These are phyloP conservation scores for Talaromyces funiculosus DNA, from an alignment of 2,329 filamentous ascomycete species.

Conservation along the genomic window DNA sequence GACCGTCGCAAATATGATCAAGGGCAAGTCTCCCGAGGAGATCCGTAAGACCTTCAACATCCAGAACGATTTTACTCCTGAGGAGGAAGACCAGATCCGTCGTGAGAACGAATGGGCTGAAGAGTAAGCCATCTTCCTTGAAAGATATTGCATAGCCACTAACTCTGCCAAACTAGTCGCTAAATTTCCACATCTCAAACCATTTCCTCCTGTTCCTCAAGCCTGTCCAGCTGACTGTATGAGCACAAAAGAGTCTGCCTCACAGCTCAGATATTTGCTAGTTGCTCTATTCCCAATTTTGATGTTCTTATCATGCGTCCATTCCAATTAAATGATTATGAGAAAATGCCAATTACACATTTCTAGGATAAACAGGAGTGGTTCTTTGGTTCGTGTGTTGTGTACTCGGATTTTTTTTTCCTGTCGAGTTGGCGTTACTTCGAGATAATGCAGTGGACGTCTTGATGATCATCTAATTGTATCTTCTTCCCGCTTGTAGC, in stretches of 20 bases:
- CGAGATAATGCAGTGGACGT: background rate
- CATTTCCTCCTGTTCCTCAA: background rate
- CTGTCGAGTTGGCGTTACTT: background rate
- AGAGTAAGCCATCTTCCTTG: conserved; percentile 49
- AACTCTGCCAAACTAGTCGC: conserved; percentile 4
- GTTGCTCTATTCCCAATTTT: background rate
- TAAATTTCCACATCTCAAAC: background rate
- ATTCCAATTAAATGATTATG: background rate
- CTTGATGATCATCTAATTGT: background rate
- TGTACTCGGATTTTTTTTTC: background rate
- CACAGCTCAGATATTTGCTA: background rate
- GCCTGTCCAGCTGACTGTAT: background rate
- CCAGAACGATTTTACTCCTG: conserved; percentile 96
- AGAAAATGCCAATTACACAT: background rate
- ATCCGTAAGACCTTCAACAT: conserved; percentile 99
- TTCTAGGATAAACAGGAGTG: background rate
- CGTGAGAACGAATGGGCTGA: conserved; percentile 90
- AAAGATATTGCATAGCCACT: conserved; percentile 6
- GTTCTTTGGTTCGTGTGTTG: background rate
- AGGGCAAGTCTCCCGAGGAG: conserved; percentile 98
- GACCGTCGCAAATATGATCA: conserved; percentile 99
- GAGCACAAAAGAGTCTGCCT: background rate
- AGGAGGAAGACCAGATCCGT: conserved; percentile 97
- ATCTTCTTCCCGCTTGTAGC: background rate
- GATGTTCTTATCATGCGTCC: background rate